A percentile compares a stretch with the other conserved stretches of the same genome.
phyloP scores from a whole-genome alignment of 2,329 filamentous ascomycete genomes.

The Parascedosporium putredinis region DNA sequence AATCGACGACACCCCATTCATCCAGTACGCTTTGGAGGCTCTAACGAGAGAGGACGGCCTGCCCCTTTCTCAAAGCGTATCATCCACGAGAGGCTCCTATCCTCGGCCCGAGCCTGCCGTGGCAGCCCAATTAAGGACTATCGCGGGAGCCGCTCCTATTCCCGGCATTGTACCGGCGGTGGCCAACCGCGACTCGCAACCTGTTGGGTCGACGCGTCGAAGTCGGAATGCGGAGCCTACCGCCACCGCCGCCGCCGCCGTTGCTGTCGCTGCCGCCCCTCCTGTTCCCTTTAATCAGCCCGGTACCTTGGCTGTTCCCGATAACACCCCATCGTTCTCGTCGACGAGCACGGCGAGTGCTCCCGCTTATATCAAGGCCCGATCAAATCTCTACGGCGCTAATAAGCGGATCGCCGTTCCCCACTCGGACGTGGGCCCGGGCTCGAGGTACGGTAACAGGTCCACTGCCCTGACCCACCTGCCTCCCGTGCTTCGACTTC shows the following conservation, averaged over 20 bases:
- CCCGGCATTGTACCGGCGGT: neutral
- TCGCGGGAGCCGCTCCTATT: neutral
- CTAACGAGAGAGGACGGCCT: conserved; percentile 63
- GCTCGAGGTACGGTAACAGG: conserved; percentile 11
- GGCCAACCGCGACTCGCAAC: neutral
- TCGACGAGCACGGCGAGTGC: conserved; percentile 1
- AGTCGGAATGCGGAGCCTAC: neutral
- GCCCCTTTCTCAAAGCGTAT: conserved; percentile 3
- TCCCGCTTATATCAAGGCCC: neutral
- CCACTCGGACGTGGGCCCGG: conserved; percentile 16
- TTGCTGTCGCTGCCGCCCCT: too few relatives aligned
- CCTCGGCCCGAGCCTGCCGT: neutral
- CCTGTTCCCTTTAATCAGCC: too few relatives aligned
- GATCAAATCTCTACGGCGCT: conserved; percentile 1
- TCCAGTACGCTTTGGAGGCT: conserved; percentile 82
- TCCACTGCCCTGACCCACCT: conserved; percentile 26
- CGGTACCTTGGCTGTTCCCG: neutral
- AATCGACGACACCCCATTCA: conserved; percentile 75
- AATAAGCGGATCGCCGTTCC: conserved; percentile 23
- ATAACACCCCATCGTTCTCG: neutral
- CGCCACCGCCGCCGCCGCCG: neutral
- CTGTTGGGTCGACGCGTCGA: neutral
- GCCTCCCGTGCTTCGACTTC: conserved; percentile 59
- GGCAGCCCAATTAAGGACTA: neutral
- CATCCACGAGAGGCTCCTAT: conserved; percentile 26